These are phyloP conservation scores for Filobasidium wieringae DNA, from an alignment of 768 basidiomycete genomes.

Conservation along the genomic window DNA sequence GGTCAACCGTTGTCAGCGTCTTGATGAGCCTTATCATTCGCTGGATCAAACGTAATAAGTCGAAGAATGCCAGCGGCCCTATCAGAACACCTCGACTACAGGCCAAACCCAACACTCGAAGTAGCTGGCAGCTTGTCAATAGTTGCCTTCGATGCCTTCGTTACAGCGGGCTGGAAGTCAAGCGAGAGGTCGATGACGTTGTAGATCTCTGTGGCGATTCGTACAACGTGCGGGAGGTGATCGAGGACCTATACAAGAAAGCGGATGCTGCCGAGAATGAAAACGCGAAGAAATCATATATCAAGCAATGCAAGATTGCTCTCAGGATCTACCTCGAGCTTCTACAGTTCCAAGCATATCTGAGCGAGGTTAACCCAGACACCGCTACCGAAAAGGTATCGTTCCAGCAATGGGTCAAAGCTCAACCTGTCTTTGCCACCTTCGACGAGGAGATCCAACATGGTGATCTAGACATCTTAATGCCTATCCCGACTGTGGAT, in stretches of 20 bases:
- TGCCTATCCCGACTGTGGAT: slow-evolving; percentile 57
- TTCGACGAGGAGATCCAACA: slow-evolving; percentile 78
- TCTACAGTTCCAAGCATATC: slow-evolving; percentile 78
- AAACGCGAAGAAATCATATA: slow-evolving; percentile 52
- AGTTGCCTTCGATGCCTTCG: slow-evolving; percentile 63
- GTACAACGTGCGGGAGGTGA: slow-evolving; percentile 73
- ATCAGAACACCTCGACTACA: slow-evolving; percentile 7
- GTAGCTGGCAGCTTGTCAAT: slow-evolving; percentile 53
- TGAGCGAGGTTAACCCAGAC: slow-evolving; percentile 68
- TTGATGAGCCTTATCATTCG: slow-evolving; percentile 69
- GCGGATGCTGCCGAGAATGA: slow-evolving; percentile 70
- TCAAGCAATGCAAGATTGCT: slow-evolving; percentile 68
- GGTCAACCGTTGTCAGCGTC: slow-evolving; percentile 84
- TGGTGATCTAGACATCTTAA: slow-evolving; percentile 66
- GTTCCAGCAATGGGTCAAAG: slow-evolving; percentile 61
- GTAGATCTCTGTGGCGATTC: slow-evolving; percentile 76
- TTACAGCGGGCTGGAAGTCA: slow-evolving; percentile 73
- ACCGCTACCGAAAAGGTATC: slow-evolving; percentile 46
- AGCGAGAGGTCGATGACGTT: slow-evolving; percentile 46
- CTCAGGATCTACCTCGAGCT: slow-evolving; percentile 74
- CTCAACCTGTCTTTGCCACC: slow-evolving; percentile 84
- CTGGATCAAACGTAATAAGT: slow-evolving; percentile 48
- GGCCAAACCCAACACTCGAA: background rate
- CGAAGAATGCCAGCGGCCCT: slow-evolving; percentile 6
- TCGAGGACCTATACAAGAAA: slow-evolving; percentile 64